Evolutionary conservation across 306 rosid species (phyloP).

Genomic region (Purshia tridentata): DNA sequence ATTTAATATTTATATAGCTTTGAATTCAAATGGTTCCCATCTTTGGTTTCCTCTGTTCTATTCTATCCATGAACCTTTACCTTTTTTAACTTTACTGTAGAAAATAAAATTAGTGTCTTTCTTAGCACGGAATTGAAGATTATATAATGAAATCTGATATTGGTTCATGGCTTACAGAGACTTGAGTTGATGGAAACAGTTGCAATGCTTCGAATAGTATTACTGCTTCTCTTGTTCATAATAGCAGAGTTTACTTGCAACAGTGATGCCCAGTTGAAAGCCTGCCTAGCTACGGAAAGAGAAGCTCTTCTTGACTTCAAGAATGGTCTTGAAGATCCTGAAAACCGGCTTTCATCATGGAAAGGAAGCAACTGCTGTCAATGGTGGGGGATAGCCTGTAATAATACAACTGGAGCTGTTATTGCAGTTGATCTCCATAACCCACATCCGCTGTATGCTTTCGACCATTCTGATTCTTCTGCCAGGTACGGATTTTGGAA

Average conservation of each 20-base stretch:
- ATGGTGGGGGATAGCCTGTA: slow-evolving; percentile 43
- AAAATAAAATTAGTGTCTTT: slow-evolving; percentile 7
- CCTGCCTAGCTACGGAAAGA: slow-evolving; percentile 30
- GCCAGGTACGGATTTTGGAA: slow-evolving; percentile 28
- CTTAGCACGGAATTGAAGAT: background rate
- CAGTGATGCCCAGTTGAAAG: background rate
- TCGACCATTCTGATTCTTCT: background rate
- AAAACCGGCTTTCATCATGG: slow-evolving; percentile 38
- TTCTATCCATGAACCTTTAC: background rate
- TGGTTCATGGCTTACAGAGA: background rate
- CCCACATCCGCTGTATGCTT: slow-evolving; percentile 5
- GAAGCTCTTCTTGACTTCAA: slow-evolving; percentile 45
- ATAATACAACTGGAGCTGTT: slow-evolving; percentile 35
- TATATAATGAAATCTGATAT: background rate
- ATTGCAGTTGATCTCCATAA: slow-evolving; percentile 39
- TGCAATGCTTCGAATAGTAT: slow-evolving; percentile 5
- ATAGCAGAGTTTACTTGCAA: background rate
- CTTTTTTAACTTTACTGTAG: background rate
- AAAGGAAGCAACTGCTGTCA: slow-evolving; percentile 39
- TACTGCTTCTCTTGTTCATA: slow-evolving; percentile 13
- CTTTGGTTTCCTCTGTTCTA: background rate
- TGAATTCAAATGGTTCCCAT: background rate
- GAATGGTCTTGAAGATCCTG: slow-evolving; percentile 43
- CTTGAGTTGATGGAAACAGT: slow-evolving; percentile 21
- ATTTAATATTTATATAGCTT: no score